Evolutionary conservation across 768 basidiomycete genomes (phyloP), one percentile per base, ranked within the genome.

Genomic region (Pisolithus orientalis): DNA sequence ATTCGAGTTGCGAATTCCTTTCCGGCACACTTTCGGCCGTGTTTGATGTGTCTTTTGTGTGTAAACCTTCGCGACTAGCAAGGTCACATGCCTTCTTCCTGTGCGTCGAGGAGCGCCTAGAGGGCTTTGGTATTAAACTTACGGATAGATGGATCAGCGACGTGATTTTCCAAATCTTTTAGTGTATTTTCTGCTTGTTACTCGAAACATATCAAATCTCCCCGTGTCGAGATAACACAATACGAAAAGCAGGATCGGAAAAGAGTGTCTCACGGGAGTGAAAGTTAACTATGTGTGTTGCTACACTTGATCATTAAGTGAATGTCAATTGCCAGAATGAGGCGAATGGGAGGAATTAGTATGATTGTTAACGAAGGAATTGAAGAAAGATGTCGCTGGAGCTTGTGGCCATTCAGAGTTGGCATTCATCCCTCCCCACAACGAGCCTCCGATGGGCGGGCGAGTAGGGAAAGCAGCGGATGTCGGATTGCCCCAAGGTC

Each of bases 341-440:
- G 68, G 66, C 47, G 83, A 73, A n/a, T 82, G 75, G 16, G 82
- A 73, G 39, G 81, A 67, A 45, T 77, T 75, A 53, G 70, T 66
- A 32, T 76, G 76, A 14, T 34, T 34, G 39, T 72, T 70, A 49
- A 77, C 58, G 57, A 80, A 83, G 39, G 74, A 68, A 42, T 67
- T 71, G 60, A 77, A 82, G 59, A 77, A 82, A 59, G 78, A 82
- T 25, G 66, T 63, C 2, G 70, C 62, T 32, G 75, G 55, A 10
- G 76, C 70, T 53, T 80, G 80, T 21, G 21, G 21, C 82, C 82
- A 84, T 16, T 77, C 75, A 8, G 76, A 64, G 43, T 62, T 66
- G 16, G 66, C 65, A 14, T 63, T 69, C 13, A 69, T 66, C 38
- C 56, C 72, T 2, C 74, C 74, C 75, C 80, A 81, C 60, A 75